Conservation (phyloP, 208 protist genomes). For the Angomonas deanei region DNA sequence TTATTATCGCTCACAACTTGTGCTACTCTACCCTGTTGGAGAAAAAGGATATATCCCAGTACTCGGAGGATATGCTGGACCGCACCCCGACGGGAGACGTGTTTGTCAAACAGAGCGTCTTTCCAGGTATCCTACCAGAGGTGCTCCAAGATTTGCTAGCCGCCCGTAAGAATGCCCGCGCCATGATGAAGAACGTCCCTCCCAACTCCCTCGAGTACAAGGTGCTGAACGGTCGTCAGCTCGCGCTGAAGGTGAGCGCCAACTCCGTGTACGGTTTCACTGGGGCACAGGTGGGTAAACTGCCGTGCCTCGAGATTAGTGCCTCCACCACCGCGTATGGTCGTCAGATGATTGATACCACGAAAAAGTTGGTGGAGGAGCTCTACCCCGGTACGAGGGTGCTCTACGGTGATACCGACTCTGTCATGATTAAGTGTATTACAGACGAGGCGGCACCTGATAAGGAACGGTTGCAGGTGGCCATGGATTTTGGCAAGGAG, state of each 20-base stretch:
- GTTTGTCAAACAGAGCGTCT: slow-evolving; percentile 77
- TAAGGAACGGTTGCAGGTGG: slow-evolving; percentile 51
- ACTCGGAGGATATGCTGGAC: slow-evolving; percentile 68
- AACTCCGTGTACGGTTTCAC: slow-evolving; percentile 99
- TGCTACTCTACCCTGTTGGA: slow-evolving; percentile 96
- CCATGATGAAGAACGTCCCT: slow-evolving; percentile 81
- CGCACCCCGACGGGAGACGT: slow-evolving; percentile 65
- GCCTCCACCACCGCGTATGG: slow-evolving; percentile 97
- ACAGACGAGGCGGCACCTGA: slow-evolving; percentile 59
- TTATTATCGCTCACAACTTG: slow-evolving; percentile 99
- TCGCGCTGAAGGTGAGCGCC: slow-evolving; percentile 99
- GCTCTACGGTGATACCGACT: slow-evolving; percentile 99
- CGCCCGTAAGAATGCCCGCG: slow-evolving; percentile 65
- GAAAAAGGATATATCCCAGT: slow-evolving; percentile 73
- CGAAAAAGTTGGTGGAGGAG: slow-evolving; percentile 90
- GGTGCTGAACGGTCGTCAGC: slow-evolving; percentile 97
- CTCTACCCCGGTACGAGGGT: slow-evolving; percentile 97
- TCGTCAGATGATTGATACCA: slow-evolving; percentile 98
- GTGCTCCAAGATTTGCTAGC: slow-evolving; percentile 81
- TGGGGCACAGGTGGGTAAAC: slow-evolving; percentile 95
- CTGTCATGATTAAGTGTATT: slow-evolving; percentile 97
- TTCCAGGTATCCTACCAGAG: slow-evolving; percentile 78
- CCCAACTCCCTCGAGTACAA: slow-evolving; percentile 82
- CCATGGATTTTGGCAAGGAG: slow-evolving; percentile 80
- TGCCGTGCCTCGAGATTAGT: slow-evolving; percentile 98